These are phyloP conservation scores for Aegle marmelos DNA, from an alignment of 345 rosid genomes.

Conservation along the genomic window DNA sequence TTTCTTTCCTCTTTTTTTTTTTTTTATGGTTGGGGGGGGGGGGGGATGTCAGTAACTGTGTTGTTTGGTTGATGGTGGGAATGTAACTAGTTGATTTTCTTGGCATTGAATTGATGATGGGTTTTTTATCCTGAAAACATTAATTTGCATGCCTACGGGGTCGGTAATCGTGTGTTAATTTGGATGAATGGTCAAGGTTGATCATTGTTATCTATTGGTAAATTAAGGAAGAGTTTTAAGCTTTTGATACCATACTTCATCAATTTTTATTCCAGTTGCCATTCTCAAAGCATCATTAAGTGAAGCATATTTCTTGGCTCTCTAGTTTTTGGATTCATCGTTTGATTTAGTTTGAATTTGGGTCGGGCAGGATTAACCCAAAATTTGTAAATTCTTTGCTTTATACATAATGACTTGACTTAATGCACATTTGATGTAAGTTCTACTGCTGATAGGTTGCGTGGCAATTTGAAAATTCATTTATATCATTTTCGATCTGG, in stretches of 20 bases:
- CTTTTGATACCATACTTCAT: neutral
- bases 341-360: neutral
- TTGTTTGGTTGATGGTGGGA: conserved; percentile 9
- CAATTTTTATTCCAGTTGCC: neutral
- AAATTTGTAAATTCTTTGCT: neutral
- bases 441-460: neutral
- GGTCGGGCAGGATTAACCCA: neutral
- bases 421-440: neutral
- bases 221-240: neutral
- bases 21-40: too few species aligned
- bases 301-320: neutral
- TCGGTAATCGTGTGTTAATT: neutral
- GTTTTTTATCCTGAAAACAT: too few species aligned
- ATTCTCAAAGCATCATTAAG: neutral
- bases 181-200: neutral
- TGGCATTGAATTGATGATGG: neutral
- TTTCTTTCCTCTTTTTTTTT: too few species aligned
- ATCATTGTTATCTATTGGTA: neutral
- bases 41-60: neutral
- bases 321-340: neutral
- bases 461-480: neutral
- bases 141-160: neutral
- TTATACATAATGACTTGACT: neutral
- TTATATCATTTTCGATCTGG: neutral
- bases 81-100: neutral